Base-by-base conservation (phyloP, 2,329 filamentous ascomycete species). In the Beauveria sp. region DNA sequence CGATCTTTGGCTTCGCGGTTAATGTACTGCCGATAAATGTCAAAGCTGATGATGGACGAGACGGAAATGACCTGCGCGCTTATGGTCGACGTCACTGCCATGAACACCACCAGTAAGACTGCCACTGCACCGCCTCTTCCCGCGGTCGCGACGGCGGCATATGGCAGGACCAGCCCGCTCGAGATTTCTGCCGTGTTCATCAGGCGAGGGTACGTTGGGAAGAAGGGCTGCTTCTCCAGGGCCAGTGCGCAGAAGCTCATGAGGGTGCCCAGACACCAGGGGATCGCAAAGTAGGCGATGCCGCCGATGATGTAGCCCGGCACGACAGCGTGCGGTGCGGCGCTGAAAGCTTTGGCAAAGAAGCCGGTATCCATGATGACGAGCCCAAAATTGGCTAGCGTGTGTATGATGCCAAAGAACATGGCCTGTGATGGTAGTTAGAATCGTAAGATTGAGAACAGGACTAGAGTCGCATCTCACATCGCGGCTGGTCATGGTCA, bases 121-220 rank as follows among this genome's bases (percentile, higher is more conserved):
- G 86, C 88, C 1, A 82, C 85, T 0, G 88, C 88, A 52, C 88
- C 88, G 9, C 88, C 88, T 65, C 85, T 87, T 0, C 88, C 88
- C 2, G 89, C 80, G 31, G 91, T 73, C 2, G 88, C 86, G 28
- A 88, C 83, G 0, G 88, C 86, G 2, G 86, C 88, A 63, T 88
- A 86, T 0, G 88, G 88, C 3, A 91, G 75, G 0, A 90, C 88
- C 0, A 91, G 76, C 0, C 88, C 88, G 16, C 86, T 86, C 2
- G 81, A 83, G 3, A 91, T 83, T 66, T 91, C 87, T 1, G 77
- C 75, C 0, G 80, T 69, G 16, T 79, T 77, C 78, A 90, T 84
- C 10, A 83, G 73, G 5, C 78, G 67, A 3, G 82, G 82, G 52
- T 78, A 85, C 0, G 81, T 85, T 0, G 83, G 83, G 60, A 83